Conservation (phyloP, 768 basidiomycete genomes). For the Russula dissimulans region DNA sequence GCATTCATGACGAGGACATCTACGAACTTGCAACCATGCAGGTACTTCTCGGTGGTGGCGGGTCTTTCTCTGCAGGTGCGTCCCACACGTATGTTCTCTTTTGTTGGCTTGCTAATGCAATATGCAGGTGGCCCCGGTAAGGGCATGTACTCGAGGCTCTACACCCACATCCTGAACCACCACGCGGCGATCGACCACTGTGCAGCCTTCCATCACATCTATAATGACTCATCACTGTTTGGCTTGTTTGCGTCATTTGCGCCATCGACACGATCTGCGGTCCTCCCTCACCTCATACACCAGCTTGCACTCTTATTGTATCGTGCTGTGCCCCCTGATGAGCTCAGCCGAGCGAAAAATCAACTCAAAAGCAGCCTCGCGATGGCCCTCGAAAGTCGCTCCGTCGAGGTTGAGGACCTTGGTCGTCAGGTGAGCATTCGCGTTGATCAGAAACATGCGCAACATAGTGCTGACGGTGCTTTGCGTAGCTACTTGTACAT, state of each 20-base stretch:
- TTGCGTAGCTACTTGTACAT: conserved; percentile 67
- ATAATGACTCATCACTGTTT: conserved; percentile 88
- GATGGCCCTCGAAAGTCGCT: conserved; percentile 88
- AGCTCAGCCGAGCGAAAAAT: conserved; percentile 86
- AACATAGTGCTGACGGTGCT: background rate
- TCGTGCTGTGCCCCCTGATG: conserved; percentile 50
- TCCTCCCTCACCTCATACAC: conserved; percentile 77
- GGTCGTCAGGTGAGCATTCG: conserved; percentile 63
- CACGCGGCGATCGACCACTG: conserved; percentile 93
- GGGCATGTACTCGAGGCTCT: conserved; percentile 97
- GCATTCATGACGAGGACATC: conserved; percentile 86
- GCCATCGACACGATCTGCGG: conserved; percentile 46
- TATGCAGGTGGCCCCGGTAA: conserved; percentile 84
- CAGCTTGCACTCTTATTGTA: conserved; percentile 80
- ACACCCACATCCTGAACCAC: conserved; percentile 92
- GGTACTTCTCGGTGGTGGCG: conserved; percentile 89
- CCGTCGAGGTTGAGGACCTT: conserved; percentile 80
- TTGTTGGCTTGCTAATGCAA: background rate
- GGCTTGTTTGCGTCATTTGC: conserved; percentile 84
- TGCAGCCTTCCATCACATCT: conserved; percentile 95
- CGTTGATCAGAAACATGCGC: background rate
- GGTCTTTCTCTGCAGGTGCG: conserved; percentile 87
- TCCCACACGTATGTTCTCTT: background rate
- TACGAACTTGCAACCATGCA: conserved; percentile 92
- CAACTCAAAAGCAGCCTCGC: conserved; percentile 87